phyloP scores from a whole-genome alignment of 1,139 yeast genomes.

The Lodderomyces parapsilosis region DNA sequence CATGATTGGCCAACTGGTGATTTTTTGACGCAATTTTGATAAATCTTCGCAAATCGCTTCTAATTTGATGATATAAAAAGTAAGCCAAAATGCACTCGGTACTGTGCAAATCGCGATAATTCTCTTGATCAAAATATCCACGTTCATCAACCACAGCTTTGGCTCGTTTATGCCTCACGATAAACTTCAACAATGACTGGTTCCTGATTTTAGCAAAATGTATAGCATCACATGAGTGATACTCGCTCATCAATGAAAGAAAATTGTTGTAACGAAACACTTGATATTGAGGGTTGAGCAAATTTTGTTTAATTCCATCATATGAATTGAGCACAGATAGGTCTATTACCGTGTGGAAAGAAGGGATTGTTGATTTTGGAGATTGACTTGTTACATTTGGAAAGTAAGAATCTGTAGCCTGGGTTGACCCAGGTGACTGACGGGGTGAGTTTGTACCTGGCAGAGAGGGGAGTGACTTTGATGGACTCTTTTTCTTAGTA shows the following conservation, averaged over 20 bases:
- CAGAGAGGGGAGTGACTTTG: conserved; percentile 6
- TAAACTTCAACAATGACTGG: conserved; percentile 37
- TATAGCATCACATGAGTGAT: conserved; percentile 40
- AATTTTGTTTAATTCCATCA: conserved; percentile 20
- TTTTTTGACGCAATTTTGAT: conserved; percentile 16
- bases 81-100: conserved; percentile 36
- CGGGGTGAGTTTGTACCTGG: conserved; percentile 5
- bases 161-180: conserved; percentile 24
- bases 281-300: conserved; percentile 33
- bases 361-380: conserved; percentile 3
- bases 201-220: conserved; percentile 41
- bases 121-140: conserved; percentile 10
- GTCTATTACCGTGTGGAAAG: conserved; percentile 25
- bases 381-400: conserved; percentile 6
- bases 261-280: conserved; percentile 34
- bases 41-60: conserved; percentile 29
- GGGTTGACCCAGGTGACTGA: conserved; percentile 6
- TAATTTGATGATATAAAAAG: conserved; percentile 25
- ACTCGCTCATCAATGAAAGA: conserved; percentile 31
- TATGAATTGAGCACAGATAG: conserved; percentile 26
- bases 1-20: conserved; percentile 21
- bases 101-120: conserved; percentile 20
- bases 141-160: conserved; percentile 6
- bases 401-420: conserved; percentile 9
- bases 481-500: conserved; percentile 9